Percentiles rank a stretch among this genome's conserved stretches.
Evolutionary conservation across 139 green algal species (phyloP).

Genomic region (Chlorella sp.): DNA sequence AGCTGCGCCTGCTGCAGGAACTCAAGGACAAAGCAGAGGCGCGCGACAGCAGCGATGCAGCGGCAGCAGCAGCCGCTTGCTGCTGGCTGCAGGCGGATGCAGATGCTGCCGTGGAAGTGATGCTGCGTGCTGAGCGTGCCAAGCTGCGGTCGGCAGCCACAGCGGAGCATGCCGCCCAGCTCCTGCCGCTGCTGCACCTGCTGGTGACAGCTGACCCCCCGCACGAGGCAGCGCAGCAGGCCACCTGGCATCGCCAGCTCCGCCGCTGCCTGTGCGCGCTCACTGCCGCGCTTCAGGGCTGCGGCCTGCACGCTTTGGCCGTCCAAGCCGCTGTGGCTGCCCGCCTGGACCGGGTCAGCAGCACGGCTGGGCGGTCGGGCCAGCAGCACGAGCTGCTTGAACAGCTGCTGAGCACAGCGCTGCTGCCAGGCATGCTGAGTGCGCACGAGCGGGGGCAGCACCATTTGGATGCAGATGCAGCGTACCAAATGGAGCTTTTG

Average conservation of each 20-base stretch:
- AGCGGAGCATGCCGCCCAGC: conserved; percentile 24
- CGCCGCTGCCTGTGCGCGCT: conserved; percentile 4
- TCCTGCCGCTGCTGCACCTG: conserved; percentile 28
- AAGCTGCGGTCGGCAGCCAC: background rate
- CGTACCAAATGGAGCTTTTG: background rate
- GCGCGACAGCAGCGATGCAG: background rate
- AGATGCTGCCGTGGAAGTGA: background rate
- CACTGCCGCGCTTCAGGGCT: background rate
- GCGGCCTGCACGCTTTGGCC: conserved; percentile 20
- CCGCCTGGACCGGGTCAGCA: too few relatives aligned
- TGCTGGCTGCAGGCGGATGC: conserved; percentile 40
- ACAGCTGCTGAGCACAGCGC: conserved; percentile 9
- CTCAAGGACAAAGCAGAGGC: background rate
- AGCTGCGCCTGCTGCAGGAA: conserved; percentile 10
- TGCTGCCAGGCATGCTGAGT: conserved; percentile 26
- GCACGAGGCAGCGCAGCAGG: background rate
- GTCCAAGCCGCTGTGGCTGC: background rate
- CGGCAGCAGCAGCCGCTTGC: conserved; percentile 25
- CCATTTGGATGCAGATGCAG: background rate
- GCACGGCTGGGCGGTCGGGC: background rate
- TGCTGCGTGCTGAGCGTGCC: conserved; percentile 1
- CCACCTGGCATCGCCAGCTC: conserved; percentile 9
- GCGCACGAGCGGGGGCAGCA: background rate
- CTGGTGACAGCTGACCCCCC: background rate
- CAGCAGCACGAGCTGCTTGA: background rate